A percentile compares a stretch with the other conserved stretches of the same genome.
phyloP scores from a whole-genome alignment of 1,284 basidiomycete genomes.

The Naganishia cerealis region DNA sequence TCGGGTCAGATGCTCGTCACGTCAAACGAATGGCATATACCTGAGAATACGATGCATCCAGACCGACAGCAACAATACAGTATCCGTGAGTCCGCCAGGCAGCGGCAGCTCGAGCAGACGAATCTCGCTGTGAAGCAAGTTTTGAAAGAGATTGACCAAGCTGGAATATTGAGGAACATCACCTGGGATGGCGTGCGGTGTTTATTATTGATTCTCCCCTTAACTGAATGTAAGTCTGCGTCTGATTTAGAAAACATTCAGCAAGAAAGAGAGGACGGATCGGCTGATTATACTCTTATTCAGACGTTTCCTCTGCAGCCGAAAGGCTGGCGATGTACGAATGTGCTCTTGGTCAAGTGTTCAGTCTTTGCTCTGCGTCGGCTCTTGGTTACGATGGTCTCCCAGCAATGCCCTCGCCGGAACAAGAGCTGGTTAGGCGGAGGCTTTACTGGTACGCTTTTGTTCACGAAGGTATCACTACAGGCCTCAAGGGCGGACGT shows the following conservation, averaged over 20 bases:
- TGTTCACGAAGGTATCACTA: constrained; percentile 73
- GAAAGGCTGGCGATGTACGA: constrained; percentile 66
- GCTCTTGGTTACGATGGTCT: constrained; percentile 59
- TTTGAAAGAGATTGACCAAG: constrained; percentile 72
- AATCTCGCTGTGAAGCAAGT: constrained; percentile 69
- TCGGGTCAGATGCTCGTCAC: constrained; percentile 58
- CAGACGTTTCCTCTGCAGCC: constrained; percentile 59
- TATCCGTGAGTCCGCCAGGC: constrained; percentile 51
- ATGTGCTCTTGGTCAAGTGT: constrained; percentile 65
- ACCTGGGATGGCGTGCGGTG: constrained; percentile 80
- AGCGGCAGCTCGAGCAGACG: constrained; percentile 54
- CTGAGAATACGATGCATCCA: constrained; percentile 5
- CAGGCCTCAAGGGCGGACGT: constrained; percentile 73
- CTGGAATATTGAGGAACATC: constrained; percentile 73
- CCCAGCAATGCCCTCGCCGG: constrained; percentile 59
- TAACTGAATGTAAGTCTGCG: constrained; percentile 68
- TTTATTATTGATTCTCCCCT: constrained; percentile 71
- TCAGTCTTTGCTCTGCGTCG: constrained; percentile 66
- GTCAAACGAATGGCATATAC: constrained; percentile 40
- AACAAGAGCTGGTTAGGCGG: constrained; percentile 60
- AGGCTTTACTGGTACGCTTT: constrained; percentile 81
- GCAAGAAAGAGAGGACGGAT: constrained; percentile 27
- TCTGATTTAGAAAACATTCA: not conserved
- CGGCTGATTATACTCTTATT: constrained; percentile 22
- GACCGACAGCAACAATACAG: constrained; percentile 34